Evolutionary conservation across 1,284 basidiomycete genomes (phyloP), one percentile per base, ranked within the genome.

Genomic region (Ceratobasidium papillatum): DNA sequence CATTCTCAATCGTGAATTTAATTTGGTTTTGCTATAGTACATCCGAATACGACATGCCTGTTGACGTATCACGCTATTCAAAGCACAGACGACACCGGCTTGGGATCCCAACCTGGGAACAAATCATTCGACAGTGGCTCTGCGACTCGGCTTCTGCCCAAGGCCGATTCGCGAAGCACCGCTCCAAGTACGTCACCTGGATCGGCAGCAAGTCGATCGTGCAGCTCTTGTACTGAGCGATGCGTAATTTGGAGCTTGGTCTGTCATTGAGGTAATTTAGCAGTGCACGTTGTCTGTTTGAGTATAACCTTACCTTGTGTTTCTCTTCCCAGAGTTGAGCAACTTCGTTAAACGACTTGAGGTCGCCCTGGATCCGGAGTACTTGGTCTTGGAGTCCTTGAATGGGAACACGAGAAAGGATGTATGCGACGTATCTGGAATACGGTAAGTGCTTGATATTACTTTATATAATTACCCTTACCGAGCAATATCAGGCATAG

Each of bases 401-500:
- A 8, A 64, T 34, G 3, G 66, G 58, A 19, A 72, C 38, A n/a
- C 58, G 58, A 2, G 54, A 41, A 12, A 75, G 68, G n/a, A 75
- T 58, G 51, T 75, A 72, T 19, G 69, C 68, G 14, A 71, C 30
- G 32, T 61, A 72, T 0, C 69, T 72, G n/a, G 34, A 14, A 45
- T 11, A 32, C 34, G 11, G 38, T 68, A 22, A 68, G 51, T 19
- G 25, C 17, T 41, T 2, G 22, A 3, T 27, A 9, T 27, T 9
- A 11, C 14, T 5, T 19, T 12, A n/a, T 11, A 27, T 43, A 22
- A 47, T 63, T 32, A 5, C n/a, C 2, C 66, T 11, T 45, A 75
- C 59, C 74, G 74, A 36, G 74, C 74, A 47, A 72, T 56, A 25
- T 75, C 74, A 17, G 58, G 58, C 66, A 75, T 72, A 2, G 51